Evolutionary conservation across 163 green algal species (phyloP).

Genomic region (Prototheca wickerhamii): DNA sequence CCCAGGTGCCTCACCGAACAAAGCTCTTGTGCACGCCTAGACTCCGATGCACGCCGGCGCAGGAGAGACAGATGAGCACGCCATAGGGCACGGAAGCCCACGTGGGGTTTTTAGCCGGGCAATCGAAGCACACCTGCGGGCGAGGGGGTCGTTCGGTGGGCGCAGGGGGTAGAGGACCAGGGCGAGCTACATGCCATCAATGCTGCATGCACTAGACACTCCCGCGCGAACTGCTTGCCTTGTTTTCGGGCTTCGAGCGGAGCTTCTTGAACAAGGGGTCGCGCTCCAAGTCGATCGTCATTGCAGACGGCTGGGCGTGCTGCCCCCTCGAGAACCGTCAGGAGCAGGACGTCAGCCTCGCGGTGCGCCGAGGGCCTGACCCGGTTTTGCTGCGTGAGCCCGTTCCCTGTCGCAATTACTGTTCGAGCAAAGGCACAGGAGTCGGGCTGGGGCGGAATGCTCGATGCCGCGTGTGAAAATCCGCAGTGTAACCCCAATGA

Average conservation of each 20-base stretch:
- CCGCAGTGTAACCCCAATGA: too few relatives aligned
- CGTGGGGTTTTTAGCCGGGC: constrained; percentile 89
- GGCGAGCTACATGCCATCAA: not conserved
- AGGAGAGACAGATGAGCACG: constrained; percentile 95
- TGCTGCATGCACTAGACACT: not conserved
- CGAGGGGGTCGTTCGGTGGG: not conserved
- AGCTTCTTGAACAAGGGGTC: constrained; percentile 79
- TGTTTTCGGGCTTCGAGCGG: constrained; percentile 78
- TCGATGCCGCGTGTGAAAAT: too few relatives aligned
- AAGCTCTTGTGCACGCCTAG: constrained; percentile 95
- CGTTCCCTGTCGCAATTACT: too few relatives aligned
- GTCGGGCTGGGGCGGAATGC: too few relatives aligned
- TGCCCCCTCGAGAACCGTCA: not conserved
- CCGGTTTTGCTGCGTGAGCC: too few relatives aligned
- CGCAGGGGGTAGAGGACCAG: not conserved
- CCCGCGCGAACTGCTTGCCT: constrained; percentile 35
- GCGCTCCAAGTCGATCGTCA: constrained; percentile 39
- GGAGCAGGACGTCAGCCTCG: too few relatives aligned
- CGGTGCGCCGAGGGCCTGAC: too few relatives aligned
- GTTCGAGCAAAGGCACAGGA: too few relatives aligned
- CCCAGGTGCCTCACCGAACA: constrained; percentile 57
- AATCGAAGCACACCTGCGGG: constrained; percentile 83
- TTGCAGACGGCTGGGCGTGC: not conserved
- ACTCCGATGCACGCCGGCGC: constrained; percentile 83
- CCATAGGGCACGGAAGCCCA: constrained; percentile 95